Base-by-base conservation (phyloP, 371 early-diverging fungal genomes). In the Mortierella sp. region DNA sequence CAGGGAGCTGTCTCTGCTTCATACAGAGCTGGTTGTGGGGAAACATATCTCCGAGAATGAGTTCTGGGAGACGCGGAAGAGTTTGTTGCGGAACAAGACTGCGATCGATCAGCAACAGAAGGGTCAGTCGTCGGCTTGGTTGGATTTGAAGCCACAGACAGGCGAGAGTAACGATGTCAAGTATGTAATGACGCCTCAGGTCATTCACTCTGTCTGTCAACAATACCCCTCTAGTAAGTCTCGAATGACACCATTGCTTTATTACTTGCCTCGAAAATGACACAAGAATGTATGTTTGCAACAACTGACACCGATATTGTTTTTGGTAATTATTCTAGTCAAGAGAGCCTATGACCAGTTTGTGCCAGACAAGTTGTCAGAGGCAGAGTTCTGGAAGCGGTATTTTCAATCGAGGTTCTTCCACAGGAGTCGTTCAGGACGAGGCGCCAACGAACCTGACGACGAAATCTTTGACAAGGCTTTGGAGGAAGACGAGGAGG, bases 381-480 rank as follows among this genome's bases (percentile, higher is more conserved):
- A 97, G 78, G 93, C 93, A 72, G 90, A 93, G 63, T 98, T 98
- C 83, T 97, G 98, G 97, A 97, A 94, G 74, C 91, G 96, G 43
- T 98, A 95, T 80, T 90, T 97, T 46, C 92, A 93, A 21, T 97
- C 97, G 6, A 93, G 95, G 79, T 96, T 96, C 82, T 98, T 97
- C 83, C 97, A 97, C 88, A 89, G 97, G 32, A 94, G 94, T 58
- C 90, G 96, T 27, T 90, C 93, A 43, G 92, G 91, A 27, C 89
- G 90, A 38, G 90, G 92, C 44, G 88, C 92, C 14, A 91, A 91
- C 54, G 93, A 93, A 38, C 88, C 91, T 0, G 91, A 93, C 21
- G 97, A 98, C 75, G 94, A 94, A 71, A 93, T 98, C 10, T 98
- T 98, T 85, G 96, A 96, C 82, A 89, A 90, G 74, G 96, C 96